These are phyloP conservation scores for Kluyveromyces lactis DNA, from an alignment of 805 yeast genomes.

Conservation along the genomic window DNA sequence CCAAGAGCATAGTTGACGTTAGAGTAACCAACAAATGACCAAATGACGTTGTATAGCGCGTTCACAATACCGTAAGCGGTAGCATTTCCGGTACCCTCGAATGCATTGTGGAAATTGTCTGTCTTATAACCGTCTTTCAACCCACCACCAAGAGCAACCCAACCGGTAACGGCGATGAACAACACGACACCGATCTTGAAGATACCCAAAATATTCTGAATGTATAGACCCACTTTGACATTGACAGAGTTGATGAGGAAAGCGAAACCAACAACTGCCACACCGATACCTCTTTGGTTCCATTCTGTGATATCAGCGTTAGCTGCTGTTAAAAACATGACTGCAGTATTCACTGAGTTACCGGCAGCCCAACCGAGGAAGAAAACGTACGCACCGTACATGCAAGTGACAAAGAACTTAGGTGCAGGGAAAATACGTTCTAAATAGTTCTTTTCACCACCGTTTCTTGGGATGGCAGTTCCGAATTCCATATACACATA, in stretches of 20 bases:
- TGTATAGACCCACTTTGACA: constrained; percentile 56
- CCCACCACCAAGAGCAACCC: constrained; percentile 77
- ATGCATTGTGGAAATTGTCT: constrained; percentile 52
- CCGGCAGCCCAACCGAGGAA: constrained; percentile 83
- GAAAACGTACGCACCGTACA: constrained; percentile 64
- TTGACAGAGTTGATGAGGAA: constrained; percentile 53
- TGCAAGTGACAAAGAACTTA: constrained; percentile 53
- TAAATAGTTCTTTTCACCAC: constrained; percentile 79
- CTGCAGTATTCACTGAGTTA: constrained; percentile 73
- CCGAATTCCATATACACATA: constrained; percentile 78
- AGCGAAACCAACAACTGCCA: constrained; percentile 65
- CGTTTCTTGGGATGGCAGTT: constrained; percentile 67
- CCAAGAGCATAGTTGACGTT: constrained; percentile 79
- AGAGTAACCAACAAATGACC: constrained; percentile 80
- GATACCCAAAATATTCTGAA: constrained; percentile 59
- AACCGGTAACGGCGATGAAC: constrained; percentile 67
- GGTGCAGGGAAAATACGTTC: constrained; percentile 67
- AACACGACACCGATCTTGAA: constrained; percentile 66
- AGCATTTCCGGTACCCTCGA: constrained; percentile 43
- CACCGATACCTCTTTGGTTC: constrained; percentile 71
- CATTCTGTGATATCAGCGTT: constrained; percentile 58
- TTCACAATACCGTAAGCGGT: constrained; percentile 64
- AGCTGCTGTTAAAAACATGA: constrained; percentile 69
- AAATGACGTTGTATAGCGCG: constrained; percentile 73
- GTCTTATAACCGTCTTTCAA: constrained; percentile 45